These are phyloP conservation scores for Dactylellina cionopaga DNA, from an alignment of 2,329 filamentous ascomycete genomes.

Conservation along the genomic window DNA sequence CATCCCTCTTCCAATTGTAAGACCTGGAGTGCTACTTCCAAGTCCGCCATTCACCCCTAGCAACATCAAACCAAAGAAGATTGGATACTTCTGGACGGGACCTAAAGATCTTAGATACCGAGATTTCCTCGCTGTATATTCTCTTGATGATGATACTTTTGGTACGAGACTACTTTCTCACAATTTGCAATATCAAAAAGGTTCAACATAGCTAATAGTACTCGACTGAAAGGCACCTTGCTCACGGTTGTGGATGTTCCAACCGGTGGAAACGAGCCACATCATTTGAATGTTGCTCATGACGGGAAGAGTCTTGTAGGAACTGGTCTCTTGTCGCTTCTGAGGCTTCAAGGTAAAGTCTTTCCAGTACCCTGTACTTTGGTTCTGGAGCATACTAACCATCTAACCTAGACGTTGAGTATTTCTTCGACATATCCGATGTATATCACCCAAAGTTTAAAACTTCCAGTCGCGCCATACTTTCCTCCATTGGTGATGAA, in stretches of 20 bases:
- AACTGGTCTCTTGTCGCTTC: slow-evolving; percentile 68
- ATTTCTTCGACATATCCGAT: slow-evolving; percentile 70
- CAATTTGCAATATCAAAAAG: slow-evolving; percentile 57
- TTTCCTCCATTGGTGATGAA: slow-evolving; percentile 71
- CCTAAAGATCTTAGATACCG: slow-evolving; percentile 70
- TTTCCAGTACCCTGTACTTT: background rate
- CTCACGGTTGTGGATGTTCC: slow-evolving; percentile 70
- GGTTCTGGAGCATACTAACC: background rate
- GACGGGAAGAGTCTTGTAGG: slow-evolving; percentile 70
- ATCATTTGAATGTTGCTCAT: slow-evolving; percentile 67
- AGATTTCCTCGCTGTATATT: slow-evolving; percentile 70
- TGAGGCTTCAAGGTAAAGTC: slow-evolving; percentile 66
- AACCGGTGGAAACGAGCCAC: slow-evolving; percentile 70
- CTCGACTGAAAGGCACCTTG: slow-evolving; percentile 63
- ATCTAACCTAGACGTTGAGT: slow-evolving; percentile 60
- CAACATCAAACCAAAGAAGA: slow-evolving; percentile 72
- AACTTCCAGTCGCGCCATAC: slow-evolving; percentile 70
- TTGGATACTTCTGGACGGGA: slow-evolving; percentile 73
- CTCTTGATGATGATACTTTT: slow-evolving; percentile 67
- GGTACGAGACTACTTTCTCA: slow-evolving; percentile 21
- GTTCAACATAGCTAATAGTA: slow-evolving; percentile 2
- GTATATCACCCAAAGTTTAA: slow-evolving; percentile 70
- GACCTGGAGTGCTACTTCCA: slow-evolving; percentile 69
- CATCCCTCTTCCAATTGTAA: slow-evolving; percentile 69
- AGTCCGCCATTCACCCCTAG: slow-evolving; percentile 67